Evolutionary conservation across 257 asterid genomes (phyloP), one percentile per base, ranked within the genome.

Genomic region (Solanum commersonii): DNA sequence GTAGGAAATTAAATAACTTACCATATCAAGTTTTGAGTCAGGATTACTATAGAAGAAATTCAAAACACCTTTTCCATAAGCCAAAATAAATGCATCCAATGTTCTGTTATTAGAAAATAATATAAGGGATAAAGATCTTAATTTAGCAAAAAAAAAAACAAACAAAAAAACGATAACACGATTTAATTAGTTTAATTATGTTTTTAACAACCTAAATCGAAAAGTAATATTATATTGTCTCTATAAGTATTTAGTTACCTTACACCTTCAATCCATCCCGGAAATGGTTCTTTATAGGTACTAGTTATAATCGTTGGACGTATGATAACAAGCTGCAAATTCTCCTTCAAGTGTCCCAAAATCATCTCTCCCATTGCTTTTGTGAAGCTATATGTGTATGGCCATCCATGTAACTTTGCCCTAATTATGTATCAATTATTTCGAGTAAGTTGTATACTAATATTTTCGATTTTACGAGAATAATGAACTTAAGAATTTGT

Each of bases 351-450:
- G 16, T 68, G 76, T 27, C 76, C 76, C 76, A 68, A 68, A 68
- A 68, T 76, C 96, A 93, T 94, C 89, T 94, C 97, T 70, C 95
- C 97, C 94, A 94, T 94, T 78, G 95, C 93, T 87, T 94, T 92
- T 83, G 97, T 94, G 89, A 94, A 92, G 3, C 91, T 88, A 84
- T 94, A 94, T 1, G 94, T 91, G 65, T 94, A 93, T 76, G 93
- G 95, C 96, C 96, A 93, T 40, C 96, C 96, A 83, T 93, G 91
- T 74, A 87, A 89, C 5, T 88, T 93, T 72, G 95, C 95, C 85
- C 96, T 94, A 89, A 83, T 74, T 78, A 68, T 1, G 0, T 0
- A 67, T 27, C 9, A 0, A 11, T 25, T 67, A 67, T 27, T 68
- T 68, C 5, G 8, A 12, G 31, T 68, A 68, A 68, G 16, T 27